Conservation (phyloP, 768 basidiomycete genomes). For the Infundibulicybe gibba region DNA sequence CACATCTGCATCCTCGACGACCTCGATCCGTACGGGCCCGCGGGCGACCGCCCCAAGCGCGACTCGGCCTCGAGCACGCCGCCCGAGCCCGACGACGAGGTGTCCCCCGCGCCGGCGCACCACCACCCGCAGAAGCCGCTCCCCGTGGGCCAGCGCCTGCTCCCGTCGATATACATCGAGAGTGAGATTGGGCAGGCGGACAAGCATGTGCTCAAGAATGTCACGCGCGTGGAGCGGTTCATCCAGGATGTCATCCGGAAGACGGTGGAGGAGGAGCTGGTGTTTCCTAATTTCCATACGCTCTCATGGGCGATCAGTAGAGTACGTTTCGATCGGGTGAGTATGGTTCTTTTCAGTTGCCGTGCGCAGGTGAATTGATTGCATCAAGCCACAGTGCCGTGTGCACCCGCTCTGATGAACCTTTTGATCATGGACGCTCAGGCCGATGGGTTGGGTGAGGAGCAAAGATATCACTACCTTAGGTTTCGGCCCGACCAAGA, state of each 20-base stretch:
- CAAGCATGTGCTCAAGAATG: constrained; percentile 94
- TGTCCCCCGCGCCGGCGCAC: constrained; percentile 29
- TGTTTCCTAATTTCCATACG: constrained; percentile 96
- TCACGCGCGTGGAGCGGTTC: constrained; percentile 91
- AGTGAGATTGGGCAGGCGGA: constrained; percentile 96
- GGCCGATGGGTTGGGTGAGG: too few species aligned
- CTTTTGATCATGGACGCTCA: too few species aligned
- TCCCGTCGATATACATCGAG: constrained; percentile 89
- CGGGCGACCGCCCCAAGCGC: constrained; percentile 49
- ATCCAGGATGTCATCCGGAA: constrained; percentile 95
- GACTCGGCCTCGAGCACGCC: constrained; percentile 48
- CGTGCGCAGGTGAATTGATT: too few species aligned
- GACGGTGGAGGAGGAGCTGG: constrained; percentile 92
- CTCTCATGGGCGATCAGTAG: constrained; percentile 29
- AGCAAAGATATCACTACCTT: too few species aligned
- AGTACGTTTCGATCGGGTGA: too few species aligned
- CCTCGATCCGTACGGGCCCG: constrained; percentile 79
- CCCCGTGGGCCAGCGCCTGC: constrained; percentile 76
- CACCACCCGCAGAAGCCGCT: constrained; percentile 45
- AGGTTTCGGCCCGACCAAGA: too few species aligned
- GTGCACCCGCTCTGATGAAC: too few species aligned
- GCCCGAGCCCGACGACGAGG: constrained; percentile 62
- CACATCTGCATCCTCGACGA: constrained; percentile 91
- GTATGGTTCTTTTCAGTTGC: too few species aligned
- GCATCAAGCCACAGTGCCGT: too few species aligned